Percentiles rank a stretch among this genome's conserved stretches.
phyloP scores from a whole-genome alignment of 345 rosid genomes.

The Rhizophora mangle region DNA sequence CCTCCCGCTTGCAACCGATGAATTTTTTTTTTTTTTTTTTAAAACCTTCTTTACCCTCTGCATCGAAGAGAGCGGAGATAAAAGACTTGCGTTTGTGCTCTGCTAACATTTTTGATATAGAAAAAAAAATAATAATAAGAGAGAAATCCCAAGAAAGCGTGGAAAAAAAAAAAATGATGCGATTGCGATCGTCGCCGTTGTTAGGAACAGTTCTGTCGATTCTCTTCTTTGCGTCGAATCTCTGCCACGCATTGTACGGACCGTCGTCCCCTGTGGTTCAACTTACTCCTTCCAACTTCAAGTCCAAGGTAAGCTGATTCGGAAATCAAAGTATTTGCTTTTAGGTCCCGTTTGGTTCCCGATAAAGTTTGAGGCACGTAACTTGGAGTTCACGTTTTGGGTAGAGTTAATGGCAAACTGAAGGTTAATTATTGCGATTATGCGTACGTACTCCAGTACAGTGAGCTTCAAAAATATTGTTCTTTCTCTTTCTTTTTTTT shows the following conservation, averaged over 20 bases:
- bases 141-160: slow-evolving; percentile 22
- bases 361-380: neutral
- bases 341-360: neutral
- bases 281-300: slow-evolving; percentile 94
- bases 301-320: slow-evolving; percentile 63
- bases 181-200: slow-evolving; percentile 22
- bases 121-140: slow-evolving; percentile 3
- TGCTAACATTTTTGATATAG: neutral
- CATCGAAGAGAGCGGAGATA: neutral
- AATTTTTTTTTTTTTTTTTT: neutral
- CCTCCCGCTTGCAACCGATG: neutral
- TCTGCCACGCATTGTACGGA: slow-evolving; percentile 62
- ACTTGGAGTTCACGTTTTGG: too few relatives aligned
- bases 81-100: neutral
- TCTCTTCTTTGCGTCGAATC: slow-evolving; percentile 24
- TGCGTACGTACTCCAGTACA: too few relatives aligned
- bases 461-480: too few relatives aligned
- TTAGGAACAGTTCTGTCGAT: slow-evolving; percentile 24
- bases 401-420: too few relatives aligned
- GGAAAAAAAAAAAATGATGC: slow-evolving; percentile 30
- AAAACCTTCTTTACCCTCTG: neutral
- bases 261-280: slow-evolving; percentile 96
- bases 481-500: too few relatives aligned
- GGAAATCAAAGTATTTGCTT: neutral
- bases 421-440: too few relatives aligned